Base-by-base conservation (phyloP, 345 rosid genomes). In the Boechera divaricarpa region DNA sequence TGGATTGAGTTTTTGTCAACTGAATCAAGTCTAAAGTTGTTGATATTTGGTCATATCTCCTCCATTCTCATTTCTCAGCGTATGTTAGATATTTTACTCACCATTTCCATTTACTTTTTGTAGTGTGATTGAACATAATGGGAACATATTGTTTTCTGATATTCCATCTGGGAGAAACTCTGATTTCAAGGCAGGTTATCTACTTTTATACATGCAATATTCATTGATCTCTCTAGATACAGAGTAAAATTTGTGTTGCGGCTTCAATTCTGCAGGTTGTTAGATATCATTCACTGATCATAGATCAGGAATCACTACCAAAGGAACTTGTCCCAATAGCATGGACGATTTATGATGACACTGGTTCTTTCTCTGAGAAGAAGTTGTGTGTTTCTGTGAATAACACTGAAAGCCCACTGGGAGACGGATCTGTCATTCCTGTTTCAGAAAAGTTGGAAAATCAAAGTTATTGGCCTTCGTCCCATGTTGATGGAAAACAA, bases 121-220 rank as follows among this genome's bases (percentile, higher is more conserved):
- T 88, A 92, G 98, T 85, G 98, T 87, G 80, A 88, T 94, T 57
- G 92, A 88, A 80, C 98, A 94, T 83, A 70, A 85, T 79, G 92
- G 92, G 8, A 85, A 86, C 87, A 79, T 68, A 67, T 80, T 94
- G 72, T 89, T 94, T 82, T 82, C 82, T 74, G 83, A 84, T 35
- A 87, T 94, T 73, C 97, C 97, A 51, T 89, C 95, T 15, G 97
- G 97, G 57, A 75, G 63, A 87, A 84, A 89, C 76, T 89, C 94
- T 41, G 95, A 90, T 63, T 94, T 94, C 74, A 90, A 94, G 97
- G 98, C 86, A 72, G 54, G 85, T 69, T 44, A 65, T 63, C 74
- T 56, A 49, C 59, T 47, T 69, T 73, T 60, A 61, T 44, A 58
- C 69, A 24, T 16, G n/a, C 16, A 67, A 28, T 31, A 45, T 54